Base-by-base conservation (phyloP, 1,139 yeast genomes). In the Waltiozyma sp. region DNA sequence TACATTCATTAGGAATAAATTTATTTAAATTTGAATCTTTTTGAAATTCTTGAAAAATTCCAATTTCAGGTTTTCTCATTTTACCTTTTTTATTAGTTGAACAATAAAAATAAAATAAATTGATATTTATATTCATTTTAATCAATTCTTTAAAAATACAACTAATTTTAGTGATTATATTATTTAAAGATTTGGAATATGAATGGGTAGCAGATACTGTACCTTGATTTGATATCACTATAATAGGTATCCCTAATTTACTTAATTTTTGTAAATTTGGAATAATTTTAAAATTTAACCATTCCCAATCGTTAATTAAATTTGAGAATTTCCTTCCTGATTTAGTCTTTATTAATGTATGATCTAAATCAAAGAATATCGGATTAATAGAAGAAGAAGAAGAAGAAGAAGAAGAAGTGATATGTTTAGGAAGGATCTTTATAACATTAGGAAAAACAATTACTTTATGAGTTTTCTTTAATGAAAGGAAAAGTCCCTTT, bases 181-280 rank as follows among this genome's bases (percentile, higher is more conserved):
- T 72, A 3, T 46, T 43, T 47, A 69, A 77, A 15, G 86, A 73
- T 54, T 80, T 82, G 3, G 77, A 68, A 14, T 63, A 60, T 10
- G 56, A 54, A 6, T 65, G 62, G 4, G 65, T 63, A 3, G 71
- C 55, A 2, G 28, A 26, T 7, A 58, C 52, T 2, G 61, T 63
- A 24, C 65, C 95, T 57, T 91, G 98, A 57, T 91, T 91, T 3
- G 96, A 77, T 58, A 91, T 85, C 2, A 91, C 72, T 14, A 80
- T 91, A 4, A 87, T 59, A 2, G 61, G 58, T 0, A 8, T 21
- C 23, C 23, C 23, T 21, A 21, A 8, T 21, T 21, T 21, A 21
- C 23, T 21, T 21, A 57, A 42, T 1, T 56, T 49, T 2, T 53
- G 50, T 21, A 75, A 57, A 41, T 54, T 66, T 7, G 55, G 48